Percentiles rank a stretch among this genome's conserved stretches.
Conservation (phyloP, 768 basidiomycete species). For the Cystoderma amianthinum region DNA sequence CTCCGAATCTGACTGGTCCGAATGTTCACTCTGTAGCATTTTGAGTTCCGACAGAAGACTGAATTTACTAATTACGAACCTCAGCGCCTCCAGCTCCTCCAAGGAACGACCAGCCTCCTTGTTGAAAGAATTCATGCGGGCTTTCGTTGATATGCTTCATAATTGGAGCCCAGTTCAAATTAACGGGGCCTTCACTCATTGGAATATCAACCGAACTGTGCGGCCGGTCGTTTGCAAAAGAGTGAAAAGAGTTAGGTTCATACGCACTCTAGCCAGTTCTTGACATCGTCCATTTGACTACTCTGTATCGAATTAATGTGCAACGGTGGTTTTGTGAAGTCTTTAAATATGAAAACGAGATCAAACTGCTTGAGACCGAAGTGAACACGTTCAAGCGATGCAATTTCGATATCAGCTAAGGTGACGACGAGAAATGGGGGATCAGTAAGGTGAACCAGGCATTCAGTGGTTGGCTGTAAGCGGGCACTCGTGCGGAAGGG, state of each 20-base stretch:
- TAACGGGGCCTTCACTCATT: constrained; percentile 92
- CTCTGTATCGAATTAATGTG: constrained; percentile 97
- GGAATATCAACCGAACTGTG: constrained; percentile 95
- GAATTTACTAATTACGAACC: constrained; percentile 31
- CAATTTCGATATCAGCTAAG: constrained; percentile 90
- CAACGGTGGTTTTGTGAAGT: constrained; percentile 86
- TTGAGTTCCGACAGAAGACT: no score
- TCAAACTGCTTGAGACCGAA: constrained; percentile 97
- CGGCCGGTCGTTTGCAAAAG: no score
- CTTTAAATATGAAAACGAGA: constrained; percentile 94
- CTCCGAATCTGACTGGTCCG: constrained; percentile 39
- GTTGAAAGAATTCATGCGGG: constrained; percentile 91
- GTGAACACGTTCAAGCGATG: constrained; percentile 94
- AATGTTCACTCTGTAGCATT: constrained; percentile 28
- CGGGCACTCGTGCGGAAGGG: constrained; percentile 94
- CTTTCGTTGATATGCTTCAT: constrained; percentile 99
- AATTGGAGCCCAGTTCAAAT: constrained; percentile 95
- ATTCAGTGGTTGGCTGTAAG: constrained; percentile 94
- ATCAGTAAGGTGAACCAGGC: constrained; percentile 91
- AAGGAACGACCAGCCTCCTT: constrained; percentile 94
- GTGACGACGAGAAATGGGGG: constrained; percentile 96
- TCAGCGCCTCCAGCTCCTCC: constrained; percentile 64
- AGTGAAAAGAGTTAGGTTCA: constrained; percentile 1
- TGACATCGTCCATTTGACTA: constrained; percentile 89
- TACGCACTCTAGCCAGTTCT: constrained; percentile 96